phyloP scores from a whole-genome alignment of 2,329 filamentous ascomycete genomes.

The Trichoderma sp. region DNA sequence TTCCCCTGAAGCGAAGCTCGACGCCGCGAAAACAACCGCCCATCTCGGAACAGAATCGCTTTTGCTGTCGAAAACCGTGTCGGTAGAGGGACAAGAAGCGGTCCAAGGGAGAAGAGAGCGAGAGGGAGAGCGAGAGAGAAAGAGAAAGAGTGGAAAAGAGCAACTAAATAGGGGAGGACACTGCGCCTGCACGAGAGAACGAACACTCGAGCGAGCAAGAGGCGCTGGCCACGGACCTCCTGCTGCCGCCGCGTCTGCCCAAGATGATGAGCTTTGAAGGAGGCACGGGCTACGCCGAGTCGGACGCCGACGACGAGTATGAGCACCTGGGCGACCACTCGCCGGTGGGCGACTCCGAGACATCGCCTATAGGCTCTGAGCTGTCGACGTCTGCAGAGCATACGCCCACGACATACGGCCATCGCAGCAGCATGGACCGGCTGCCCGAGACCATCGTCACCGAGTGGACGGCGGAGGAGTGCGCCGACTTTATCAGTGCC shows the following conservation, averaged over 20 bases:
- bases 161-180: slow-evolving; percentile 14
- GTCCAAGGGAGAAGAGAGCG: background rate
- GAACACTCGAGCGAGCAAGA: background rate
- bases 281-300: slow-evolving; percentile 74
- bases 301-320: slow-evolving; percentile 81
- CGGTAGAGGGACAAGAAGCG: background rate
- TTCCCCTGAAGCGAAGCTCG: slow-evolving; percentile 2
- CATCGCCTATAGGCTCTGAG: slow-evolving; percentile 71
- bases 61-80: background rate
- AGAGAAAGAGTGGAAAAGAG: background rate
- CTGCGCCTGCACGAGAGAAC: slow-evolving; percentile 1
- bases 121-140: background rate
- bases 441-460: slow-evolving; percentile 75
- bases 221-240: slow-evolving; percentile 15
- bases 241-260: slow-evolving; percentile 26
- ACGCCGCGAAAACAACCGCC: background rate
- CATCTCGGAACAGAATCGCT: background rate
- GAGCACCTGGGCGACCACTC: slow-evolving; percentile 71
- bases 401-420: slow-evolving; percentile 76
- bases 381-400: slow-evolving; percentile 69
- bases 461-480: slow-evolving; percentile 83
- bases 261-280: slow-evolving; percentile 62
- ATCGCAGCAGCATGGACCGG: slow-evolving; percentile 63
- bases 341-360: slow-evolving; percentile 68
- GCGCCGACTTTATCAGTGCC: slow-evolving; percentile 81